These are phyloP conservation scores for Suillus spraguei DNA, from an alignment of 768 basidiomycete genomes.

Conservation along the genomic window DNA sequence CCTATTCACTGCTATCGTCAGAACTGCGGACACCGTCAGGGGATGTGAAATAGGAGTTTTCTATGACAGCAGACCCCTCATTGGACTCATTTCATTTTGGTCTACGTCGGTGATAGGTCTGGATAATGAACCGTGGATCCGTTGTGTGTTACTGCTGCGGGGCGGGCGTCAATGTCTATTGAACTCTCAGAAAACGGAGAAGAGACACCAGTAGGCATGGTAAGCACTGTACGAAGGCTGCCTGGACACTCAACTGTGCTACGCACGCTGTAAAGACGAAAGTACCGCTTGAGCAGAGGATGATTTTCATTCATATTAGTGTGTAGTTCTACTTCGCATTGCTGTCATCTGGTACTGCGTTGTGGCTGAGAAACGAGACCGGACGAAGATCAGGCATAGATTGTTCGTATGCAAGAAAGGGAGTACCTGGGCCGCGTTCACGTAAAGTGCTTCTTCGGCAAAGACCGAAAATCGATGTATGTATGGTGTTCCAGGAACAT, in stretches of 20 bases:
- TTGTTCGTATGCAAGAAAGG: too few species aligned
- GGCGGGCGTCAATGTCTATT: not conserved
- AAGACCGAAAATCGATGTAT: too few species aligned
- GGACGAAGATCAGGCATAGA: too few species aligned
- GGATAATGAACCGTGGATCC: slow-evolving; percentile 24
- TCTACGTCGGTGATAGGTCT: slow-evolving; percentile 28
- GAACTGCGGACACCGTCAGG: not conserved
- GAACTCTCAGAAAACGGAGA: slow-evolving; percentile 3
- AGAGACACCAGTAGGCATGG: slow-evolving; percentile 25
- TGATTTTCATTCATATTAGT: too few species aligned
- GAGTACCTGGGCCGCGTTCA: too few species aligned
- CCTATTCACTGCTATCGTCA: slow-evolving; percentile 26
- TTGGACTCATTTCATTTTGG: slow-evolving; percentile 19
- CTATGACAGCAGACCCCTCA: not conserved
- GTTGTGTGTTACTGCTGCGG: slow-evolving; percentile 12
- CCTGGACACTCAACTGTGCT: too few species aligned
- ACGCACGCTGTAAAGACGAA: too few species aligned
- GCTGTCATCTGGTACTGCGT: too few species aligned
- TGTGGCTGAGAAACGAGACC: slow-evolving; percentile 20
- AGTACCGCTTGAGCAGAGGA: too few species aligned
- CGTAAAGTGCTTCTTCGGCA: too few species aligned
- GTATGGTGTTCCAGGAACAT: too few species aligned
- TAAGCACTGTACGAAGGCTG: slow-evolving; percentile 12
- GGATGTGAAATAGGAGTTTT: slow-evolving; percentile 8
- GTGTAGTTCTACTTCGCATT: too few species aligned